Percentiles rank a stretch among this genome's conserved stretches.
Evolutionary conservation across 1,284 basidiomycete genomes (phyloP).

Genomic region (Ustilago sp.): DNA sequence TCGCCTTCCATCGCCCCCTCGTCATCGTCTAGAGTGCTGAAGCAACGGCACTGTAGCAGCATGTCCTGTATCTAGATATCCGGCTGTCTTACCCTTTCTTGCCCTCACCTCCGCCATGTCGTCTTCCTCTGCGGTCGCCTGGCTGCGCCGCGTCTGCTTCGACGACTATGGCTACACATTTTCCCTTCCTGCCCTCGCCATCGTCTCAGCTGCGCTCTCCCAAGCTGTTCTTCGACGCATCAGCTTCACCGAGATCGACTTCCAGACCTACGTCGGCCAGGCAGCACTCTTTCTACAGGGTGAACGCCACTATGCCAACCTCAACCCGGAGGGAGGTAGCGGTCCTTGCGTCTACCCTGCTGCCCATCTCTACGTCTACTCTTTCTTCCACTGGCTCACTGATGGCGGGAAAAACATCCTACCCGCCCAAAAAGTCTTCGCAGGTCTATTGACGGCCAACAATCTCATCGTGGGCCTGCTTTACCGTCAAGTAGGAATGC

Average conservation of each 20-base stretch:
- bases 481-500: constrained; percentile 54
- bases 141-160: constrained; percentile 38
- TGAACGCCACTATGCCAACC: constrained; percentile 84
- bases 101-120: constrained; percentile 17
- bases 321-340: constrained; percentile 81
- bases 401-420: constrained; percentile 75
- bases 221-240: constrained; percentile 36
- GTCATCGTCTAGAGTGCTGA: background rate
- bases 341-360: constrained; percentile 97
- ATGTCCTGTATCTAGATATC: constrained; percentile 11
- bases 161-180: constrained; percentile 39
- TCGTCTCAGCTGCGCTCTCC: constrained; percentile 25
- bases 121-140: constrained; percentile 18
- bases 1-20: background rate
- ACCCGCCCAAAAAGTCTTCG: constrained; percentile 71
- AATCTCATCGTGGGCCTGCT: constrained; percentile 50
- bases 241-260: constrained; percentile 92
- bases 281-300: constrained; percentile 82
- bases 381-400: constrained; percentile 78
- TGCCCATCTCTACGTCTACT: constrained; percentile 87
- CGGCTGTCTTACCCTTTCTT: background rate
- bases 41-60: constrained; percentile 1
- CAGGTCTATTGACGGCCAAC: constrained; percentile 48
- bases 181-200: constrained; percentile 25
- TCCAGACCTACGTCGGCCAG: constrained; percentile 91